Evolutionary conservation across 1,284 basidiomycete genomes (phyloP), one percentile per base, ranked within the genome.

Genomic region (Pyrrhoderma noxium): DNA sequence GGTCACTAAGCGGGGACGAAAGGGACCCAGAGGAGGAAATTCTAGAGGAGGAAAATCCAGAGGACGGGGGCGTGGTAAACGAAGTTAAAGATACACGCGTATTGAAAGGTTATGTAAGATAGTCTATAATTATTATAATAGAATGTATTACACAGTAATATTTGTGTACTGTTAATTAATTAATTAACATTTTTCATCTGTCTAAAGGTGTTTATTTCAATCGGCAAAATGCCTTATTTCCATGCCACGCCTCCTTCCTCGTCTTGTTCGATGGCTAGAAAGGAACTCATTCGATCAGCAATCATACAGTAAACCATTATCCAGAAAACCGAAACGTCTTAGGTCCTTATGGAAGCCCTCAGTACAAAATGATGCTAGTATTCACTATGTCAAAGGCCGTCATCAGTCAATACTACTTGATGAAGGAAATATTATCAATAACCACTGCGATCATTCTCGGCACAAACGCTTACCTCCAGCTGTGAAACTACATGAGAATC

Each of bases 171-270:
- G n/a, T n/a, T n/a, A n/a, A n/a, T n/a, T n/a, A n/a, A n/a, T n/a
- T n/a, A n/a, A n/a, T n/a, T n/a, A n/a, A n/a, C n/a, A n/a, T n/a
- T n/a, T n/a, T n/a, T n/a, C n/a, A n/a, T n/a, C n/a, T n/a, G n/a
- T n/a, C n/a, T n/a, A 11, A 31, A 31, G 27, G 27, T 31, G 27
- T 31, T 31, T 31, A 31, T 31, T 31, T 11, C 27, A 11, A 11
- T 31, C 27, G 27, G 27, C 27, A 31, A 31, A 31, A 31, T 31
- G 27, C 8, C 37, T n/a, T n/a, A 19, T 14, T 40, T 50, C 25
- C 56, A 85, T 85, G 83, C 77, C 80, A 61, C 82, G 82, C 59
- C 69, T 86, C 60, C 65, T 85, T 50, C 76, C 78, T 44, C 81
- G 82, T 60, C 76, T 86, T 13, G 63, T 79, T 42, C 62, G 69